phyloP scores from a whole-genome alignment of 495 filamentous ascomycete genomes.

The Podospora sp. region DNA sequence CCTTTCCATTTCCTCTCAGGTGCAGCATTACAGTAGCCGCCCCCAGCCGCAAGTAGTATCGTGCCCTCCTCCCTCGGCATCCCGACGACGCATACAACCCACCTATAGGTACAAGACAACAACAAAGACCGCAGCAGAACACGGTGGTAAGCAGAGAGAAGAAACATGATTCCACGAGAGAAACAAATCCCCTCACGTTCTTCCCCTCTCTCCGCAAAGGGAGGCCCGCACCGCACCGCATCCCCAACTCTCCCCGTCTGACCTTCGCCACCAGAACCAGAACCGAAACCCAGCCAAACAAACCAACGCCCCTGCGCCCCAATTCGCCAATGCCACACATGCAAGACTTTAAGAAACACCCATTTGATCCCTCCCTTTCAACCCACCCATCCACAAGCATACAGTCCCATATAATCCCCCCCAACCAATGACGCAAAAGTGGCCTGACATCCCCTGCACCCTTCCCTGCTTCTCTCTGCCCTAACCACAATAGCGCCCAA shows the following conservation, averaged over 20 bases:
- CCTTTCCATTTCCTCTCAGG: background rate
- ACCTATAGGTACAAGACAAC: no score
- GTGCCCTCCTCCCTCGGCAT: background rate
- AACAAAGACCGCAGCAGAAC: no score
- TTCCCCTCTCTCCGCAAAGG: no score
- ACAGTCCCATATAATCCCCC: background rate
- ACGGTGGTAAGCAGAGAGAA: no score
- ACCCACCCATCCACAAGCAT: background rate
- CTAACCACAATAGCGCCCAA: background rate
- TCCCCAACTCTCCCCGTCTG: background rate
- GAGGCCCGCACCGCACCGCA: no score
- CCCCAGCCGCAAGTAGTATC: background rate
- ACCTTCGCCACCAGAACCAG: background rate
- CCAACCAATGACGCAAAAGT: conserved; percentile 20
- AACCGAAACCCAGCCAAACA: background rate
- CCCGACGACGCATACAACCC: background rate
- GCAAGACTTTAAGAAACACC: background rate
- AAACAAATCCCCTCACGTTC: no score
- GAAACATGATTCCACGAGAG: no score
- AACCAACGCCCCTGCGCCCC: background rate
- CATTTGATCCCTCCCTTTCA: background rate
- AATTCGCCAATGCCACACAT: background rate
- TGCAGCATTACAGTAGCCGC: background rate
- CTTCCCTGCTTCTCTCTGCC: conserved; percentile 2
- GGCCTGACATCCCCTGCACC: conserved; percentile 17